Evolutionary conservation across 257 asterid genomes (phyloP).

Genomic region (Fraxinus excelsior): DNA sequence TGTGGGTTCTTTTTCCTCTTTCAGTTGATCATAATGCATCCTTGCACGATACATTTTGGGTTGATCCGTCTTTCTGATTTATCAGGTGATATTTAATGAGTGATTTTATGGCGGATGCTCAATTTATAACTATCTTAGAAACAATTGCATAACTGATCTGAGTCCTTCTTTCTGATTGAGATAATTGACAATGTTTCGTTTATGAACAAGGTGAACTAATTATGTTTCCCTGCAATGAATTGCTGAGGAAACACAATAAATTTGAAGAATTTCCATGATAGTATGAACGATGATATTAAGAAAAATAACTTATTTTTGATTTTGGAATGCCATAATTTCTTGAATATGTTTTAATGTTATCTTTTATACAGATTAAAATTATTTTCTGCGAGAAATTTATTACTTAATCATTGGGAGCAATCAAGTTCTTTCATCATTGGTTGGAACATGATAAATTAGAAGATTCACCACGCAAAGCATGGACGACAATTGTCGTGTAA

Average conservation of each 20-base stretch:
- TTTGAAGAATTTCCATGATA: not conserved
- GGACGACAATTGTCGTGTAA: not conserved
- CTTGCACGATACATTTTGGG: not conserved
- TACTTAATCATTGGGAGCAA: not conserved
- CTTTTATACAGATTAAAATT: not conserved
- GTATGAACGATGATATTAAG: not conserved
- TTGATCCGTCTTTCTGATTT: not conserved
- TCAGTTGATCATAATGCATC: slow-evolving; percentile 3
- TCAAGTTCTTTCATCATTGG: slow-evolving; percentile 3
- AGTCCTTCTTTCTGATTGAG: not conserved
- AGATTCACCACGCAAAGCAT: slow-evolving; percentile 7
- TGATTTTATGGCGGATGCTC: slow-evolving; percentile 6
- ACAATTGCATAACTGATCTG: not conserved
- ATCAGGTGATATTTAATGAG: not conserved
- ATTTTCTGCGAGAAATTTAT: not conserved
- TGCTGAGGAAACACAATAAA: not conserved
- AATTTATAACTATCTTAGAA: not conserved
- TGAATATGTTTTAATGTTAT: not conserved
- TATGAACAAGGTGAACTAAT: not conserved
- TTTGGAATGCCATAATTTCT: not conserved
- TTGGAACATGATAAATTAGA: not conserved
- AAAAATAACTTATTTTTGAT: not conserved
- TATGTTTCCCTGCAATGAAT: not conserved
- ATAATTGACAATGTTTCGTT: not conserved
- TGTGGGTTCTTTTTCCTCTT: not conserved